These are phyloP conservation scores for Coffea canephora DNA, from an alignment of 257 asterid genomes.

Conservation along the genomic window DNA sequence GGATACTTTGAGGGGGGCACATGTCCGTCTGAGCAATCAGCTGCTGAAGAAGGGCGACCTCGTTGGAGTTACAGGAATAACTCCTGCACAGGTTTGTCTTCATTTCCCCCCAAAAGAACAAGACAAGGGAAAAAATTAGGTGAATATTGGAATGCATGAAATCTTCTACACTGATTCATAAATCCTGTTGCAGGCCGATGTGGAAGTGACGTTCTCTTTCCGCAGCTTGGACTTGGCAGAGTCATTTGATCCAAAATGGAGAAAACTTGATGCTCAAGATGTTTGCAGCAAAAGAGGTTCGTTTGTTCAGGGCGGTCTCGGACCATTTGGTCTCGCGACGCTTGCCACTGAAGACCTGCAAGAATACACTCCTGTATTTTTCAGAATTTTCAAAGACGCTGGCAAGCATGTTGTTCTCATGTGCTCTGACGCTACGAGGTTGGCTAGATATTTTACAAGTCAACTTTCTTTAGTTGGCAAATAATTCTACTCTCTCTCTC, in stretches of 20 bases:
- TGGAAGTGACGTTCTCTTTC: slow-evolving; percentile 64
- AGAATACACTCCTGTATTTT: slow-evolving; percentile 72
- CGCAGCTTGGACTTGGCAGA: slow-evolving; percentile 56
- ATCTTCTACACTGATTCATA: too few species aligned
- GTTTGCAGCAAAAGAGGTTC: slow-evolving; percentile 51
- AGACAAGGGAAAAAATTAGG: neutral
- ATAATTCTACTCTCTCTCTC: too few species aligned
- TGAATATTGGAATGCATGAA: neutral
- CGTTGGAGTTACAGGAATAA: slow-evolving; percentile 38
- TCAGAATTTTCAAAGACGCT: slow-evolving; percentile 53
- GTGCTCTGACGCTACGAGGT: slow-evolving; percentile 71
- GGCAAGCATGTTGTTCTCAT: slow-evolving; percentile 47
- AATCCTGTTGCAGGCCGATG: slow-evolving; percentile 49
- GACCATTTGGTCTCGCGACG: slow-evolving; percentile 70
- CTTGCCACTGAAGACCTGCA: slow-evolving; percentile 56
- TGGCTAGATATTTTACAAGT: neutral
- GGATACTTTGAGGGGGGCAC: slow-evolving; percentile 32
- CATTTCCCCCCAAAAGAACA: too few species aligned
- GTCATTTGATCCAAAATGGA: slow-evolving; percentile 57
- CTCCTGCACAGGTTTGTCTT: slow-evolving; percentile 39
- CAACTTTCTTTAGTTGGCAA: too few species aligned
- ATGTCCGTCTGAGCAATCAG: slow-evolving; percentile 19
- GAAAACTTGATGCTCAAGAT: slow-evolving; percentile 44
- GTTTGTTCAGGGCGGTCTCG: slow-evolving; percentile 58
- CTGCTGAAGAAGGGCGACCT: slow-evolving; percentile 25